Conservation (phyloP, 202 grass and related monocot species). For the Elaeis oleifera region DNA sequence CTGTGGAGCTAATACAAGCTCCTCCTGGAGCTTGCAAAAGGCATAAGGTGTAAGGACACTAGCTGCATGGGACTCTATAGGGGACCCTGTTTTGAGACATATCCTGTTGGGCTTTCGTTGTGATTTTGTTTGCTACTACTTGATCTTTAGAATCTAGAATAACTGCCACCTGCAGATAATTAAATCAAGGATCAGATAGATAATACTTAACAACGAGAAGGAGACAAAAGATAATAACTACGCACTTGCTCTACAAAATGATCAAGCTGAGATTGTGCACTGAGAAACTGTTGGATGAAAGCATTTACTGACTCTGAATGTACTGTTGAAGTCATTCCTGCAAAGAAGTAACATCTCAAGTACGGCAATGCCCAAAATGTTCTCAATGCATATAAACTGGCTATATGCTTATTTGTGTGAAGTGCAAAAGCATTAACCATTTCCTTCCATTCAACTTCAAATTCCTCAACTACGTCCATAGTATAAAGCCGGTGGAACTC, state of each 20-base stretch:
- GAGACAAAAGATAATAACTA: neutral
- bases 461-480: neutral
- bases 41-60: neutral
- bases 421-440: constrained; percentile 1
- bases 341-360: too few species aligned
- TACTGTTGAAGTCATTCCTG: too few species aligned
- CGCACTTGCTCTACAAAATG: constrained; percentile 5
- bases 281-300: neutral
- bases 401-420: constrained; percentile 3
- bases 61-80: neutral
- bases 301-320: neutral
- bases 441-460: neutral
- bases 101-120: neutral
- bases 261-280: constrained; percentile 1
- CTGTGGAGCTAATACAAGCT: neutral
- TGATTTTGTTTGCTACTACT: neutral
- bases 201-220: too few species aligned
- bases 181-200: too few species aligned
- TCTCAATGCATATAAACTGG: neutral
- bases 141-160: neutral
- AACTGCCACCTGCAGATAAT: too few species aligned
- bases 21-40: neutral
- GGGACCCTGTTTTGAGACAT: constrained; percentile 1
- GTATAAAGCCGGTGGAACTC: neutral
- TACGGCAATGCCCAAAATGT: too few species aligned